Evolutionary conservation across 306 rosid genomes (phyloP), one percentile per base, ranked within the genome.

Genomic region (Clitoria ternatea): DNA sequence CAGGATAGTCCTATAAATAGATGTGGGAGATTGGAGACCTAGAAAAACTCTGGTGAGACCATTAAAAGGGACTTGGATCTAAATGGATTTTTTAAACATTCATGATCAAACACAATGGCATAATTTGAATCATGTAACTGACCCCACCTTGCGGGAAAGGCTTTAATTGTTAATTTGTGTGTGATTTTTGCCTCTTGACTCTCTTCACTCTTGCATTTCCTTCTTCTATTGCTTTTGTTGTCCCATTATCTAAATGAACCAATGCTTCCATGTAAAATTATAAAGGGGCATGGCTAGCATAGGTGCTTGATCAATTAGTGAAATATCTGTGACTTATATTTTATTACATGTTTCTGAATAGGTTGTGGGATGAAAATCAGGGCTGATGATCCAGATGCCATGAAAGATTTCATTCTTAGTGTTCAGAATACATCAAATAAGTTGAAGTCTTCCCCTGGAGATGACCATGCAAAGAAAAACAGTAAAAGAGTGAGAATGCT

Each of bases 361-460:
- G 98, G 88, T 57, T 89, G 97, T 88, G 98, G 98, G 74, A 94
- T 94, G 98, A 94, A 90, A 87, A 81, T 94, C 68, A 85, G 98
- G 82, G 88, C 85, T 23, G 97, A 87, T 78, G 98, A 94, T 83
- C 98, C 97, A 57, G 59, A 75, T 82, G 80, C 92, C 37, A 89
- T 94, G 98, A 90, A 90, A 76, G 36, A 62, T 78, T 94, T 94
- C 77, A 89, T 94, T 79, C 43, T 57, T 11, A 76, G 79, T 80
- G 81, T 94, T 80, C 98, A 94, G 61, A 83, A 79, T 74, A 87
- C 87, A 50, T 81, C 86, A 69, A 88, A 83, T 15, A 90, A 90
- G 79, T 61, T 90, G 78, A 94, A 87, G 77, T 73, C 85, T 19
- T 77, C 86, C 22, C 50, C 75, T 63, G 85, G 69, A 64, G 89